Evolutionary conservation across 805 yeast species (phyloP).

Genomic region (Saturnispora diversa): DNA sequence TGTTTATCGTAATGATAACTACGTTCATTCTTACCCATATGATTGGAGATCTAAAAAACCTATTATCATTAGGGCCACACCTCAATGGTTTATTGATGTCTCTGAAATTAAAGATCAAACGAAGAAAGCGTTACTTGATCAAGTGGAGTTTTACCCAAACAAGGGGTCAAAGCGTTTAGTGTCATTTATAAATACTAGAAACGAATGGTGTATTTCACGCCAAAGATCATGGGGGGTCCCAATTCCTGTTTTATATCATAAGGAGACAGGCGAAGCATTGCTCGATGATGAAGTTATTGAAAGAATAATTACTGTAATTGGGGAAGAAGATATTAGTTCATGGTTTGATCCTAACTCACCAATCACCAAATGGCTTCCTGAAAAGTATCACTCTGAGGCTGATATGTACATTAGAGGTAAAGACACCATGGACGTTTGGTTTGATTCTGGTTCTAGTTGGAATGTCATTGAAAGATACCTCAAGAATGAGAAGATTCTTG

Average conservation of each 20-base stretch:
- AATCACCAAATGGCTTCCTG: constrained; percentile 69
- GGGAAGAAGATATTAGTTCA: constrained; percentile 55
- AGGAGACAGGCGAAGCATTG: constrained; percentile 54
- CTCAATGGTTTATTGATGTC: constrained; percentile 94
- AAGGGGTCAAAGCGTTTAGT: constrained; percentile 61
- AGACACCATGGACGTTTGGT: constrained; percentile 99
- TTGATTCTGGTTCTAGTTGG: constrained; percentile 96
- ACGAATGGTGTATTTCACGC: constrained; percentile 96
- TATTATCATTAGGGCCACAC: constrained; percentile 88
- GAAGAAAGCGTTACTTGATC: constrained; percentile 40
- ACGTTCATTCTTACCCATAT: constrained; percentile 83
- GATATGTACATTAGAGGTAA: constrained; percentile 50
- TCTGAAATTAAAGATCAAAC: constrained; percentile 63
- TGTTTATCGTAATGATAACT: constrained; percentile 39
- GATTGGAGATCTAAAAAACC: constrained; percentile 98
- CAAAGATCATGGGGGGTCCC: constrained; percentile 99
- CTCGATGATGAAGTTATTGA: constrained; percentile 48
- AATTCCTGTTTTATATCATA: constrained; percentile 72
- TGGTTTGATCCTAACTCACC: constrained; percentile 55
- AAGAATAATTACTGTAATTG: constrained; percentile 50
- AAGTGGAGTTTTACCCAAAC: constrained; percentile 67
- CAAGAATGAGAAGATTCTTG: constrained; percentile 26
- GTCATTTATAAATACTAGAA: constrained; percentile 67
- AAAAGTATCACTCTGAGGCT: constrained; percentile 34
- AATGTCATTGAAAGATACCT: constrained; percentile 41